Conservation (phyloP, 2,329 filamentous ascomycete genomes). For the Exserohilum turcica region DNA sequence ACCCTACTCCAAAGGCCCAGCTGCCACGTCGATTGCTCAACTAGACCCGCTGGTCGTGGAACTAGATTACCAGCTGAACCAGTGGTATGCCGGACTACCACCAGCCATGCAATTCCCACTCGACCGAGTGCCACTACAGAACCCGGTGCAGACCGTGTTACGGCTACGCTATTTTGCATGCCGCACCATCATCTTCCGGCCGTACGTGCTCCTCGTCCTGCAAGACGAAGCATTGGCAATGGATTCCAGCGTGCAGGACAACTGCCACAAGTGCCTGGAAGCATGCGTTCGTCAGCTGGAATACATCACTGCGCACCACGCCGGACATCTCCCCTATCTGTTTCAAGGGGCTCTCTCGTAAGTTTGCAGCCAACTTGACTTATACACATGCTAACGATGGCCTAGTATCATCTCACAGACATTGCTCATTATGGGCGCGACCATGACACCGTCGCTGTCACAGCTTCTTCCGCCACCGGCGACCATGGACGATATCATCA, state of each 20-base stretch:
- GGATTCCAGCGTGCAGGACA: conserved; percentile 74
- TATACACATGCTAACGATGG: conserved; percentile 15
- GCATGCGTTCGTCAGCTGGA: conserved; percentile 80
- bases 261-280: conserved; percentile 80
- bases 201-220: conserved; percentile 79
- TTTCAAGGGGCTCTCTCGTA: conserved; percentile 76
- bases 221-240: conserved; percentile 75
- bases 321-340: conserved; percentile 82
- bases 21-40: conserved; percentile 70
- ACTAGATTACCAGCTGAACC: conserved; percentile 79
- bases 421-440: conserved; percentile 81
- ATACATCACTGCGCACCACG: conserved; percentile 77
- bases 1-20: conserved; percentile 40
- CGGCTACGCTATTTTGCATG: conserved; percentile 83
- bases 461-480: conserved; percentile 63
- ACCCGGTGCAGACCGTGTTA: conserved; percentile 79
- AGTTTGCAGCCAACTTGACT: conserved; percentile 17
- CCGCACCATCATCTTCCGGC: conserved; percentile 83
- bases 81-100: conserved; percentile 83
- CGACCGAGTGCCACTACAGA: conserved; percentile 67
- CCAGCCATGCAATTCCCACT: conserved; percentile 78
- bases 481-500: conserved; percentile 75
- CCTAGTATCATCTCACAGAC: conserved; percentile 79
- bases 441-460: conserved; percentile 75
- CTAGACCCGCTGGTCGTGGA: conserved; percentile 79